Percentiles rank a stretch among this genome's conserved stretches.
Conservation (phyloP, 1,139 yeast species). For the Diutina scorzettiae region DNA sequence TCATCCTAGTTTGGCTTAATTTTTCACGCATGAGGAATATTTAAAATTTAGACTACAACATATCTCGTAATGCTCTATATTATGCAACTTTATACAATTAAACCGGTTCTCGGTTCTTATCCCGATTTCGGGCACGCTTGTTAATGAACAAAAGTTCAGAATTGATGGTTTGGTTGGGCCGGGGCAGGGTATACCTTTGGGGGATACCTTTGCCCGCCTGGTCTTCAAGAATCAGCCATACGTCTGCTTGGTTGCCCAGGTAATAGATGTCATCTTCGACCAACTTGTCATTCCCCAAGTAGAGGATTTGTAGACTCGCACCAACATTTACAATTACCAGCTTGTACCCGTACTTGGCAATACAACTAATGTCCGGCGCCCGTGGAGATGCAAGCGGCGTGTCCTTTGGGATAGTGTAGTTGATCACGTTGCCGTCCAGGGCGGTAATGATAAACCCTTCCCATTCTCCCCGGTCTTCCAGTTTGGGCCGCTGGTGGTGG, state of each 20-base stretch:
- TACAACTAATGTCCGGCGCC: constrained; percentile 19
- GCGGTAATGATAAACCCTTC: constrained; percentile 69
- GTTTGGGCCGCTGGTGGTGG: neutral
- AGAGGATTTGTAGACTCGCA: constrained; percentile 55
- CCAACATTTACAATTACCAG: constrained; percentile 68
- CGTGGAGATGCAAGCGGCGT: constrained; percentile 20
- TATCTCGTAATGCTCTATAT: constrained; percentile 3
- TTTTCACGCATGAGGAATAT: neutral
- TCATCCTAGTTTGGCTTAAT: too few species aligned
- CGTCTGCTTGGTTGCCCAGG: constrained; percentile 18
- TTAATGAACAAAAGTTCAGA: constrained; percentile 37
- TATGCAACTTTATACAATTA: constrained; percentile 3
- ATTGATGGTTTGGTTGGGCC: constrained; percentile 9
- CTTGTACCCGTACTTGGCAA: constrained; percentile 62
- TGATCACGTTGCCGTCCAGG: constrained; percentile 47
- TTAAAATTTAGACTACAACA: neutral
- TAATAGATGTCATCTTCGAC: constrained; percentile 32
- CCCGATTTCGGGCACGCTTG: constrained; percentile 26
- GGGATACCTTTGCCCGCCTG: constrained; percentile 14
- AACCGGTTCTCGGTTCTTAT: neutral
- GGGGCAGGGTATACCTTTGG: neutral
- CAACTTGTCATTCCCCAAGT: constrained; percentile 50
- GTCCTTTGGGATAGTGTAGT: constrained; percentile 46
- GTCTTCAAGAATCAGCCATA: constrained; percentile 8
- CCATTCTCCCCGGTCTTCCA: constrained; percentile 36